Conservation (phyloP, 202 grass and related monocot genomes). For the Zizania palustris region DNA sequence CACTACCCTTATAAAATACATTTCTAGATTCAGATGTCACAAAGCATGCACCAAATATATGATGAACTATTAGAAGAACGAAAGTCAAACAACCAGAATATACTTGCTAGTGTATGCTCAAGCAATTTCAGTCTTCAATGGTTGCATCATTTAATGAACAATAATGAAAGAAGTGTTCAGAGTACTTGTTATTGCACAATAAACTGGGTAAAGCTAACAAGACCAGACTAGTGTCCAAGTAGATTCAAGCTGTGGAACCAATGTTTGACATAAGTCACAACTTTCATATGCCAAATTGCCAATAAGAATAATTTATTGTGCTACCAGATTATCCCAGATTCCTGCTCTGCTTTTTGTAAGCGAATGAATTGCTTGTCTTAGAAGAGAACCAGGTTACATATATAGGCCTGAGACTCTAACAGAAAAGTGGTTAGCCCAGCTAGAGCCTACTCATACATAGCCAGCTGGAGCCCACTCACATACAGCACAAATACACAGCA, state of each 20-base stretch:
- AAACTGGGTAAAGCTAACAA: not conserved
- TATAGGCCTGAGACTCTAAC: no score
- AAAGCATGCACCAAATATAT: conserved; percentile 30
- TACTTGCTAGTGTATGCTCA: conserved; percentile 21
- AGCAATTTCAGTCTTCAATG: conserved; percentile 3
- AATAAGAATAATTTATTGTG: conserved; percentile 1
- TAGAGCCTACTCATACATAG: no score
- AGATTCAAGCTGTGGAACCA: conserved; percentile 14
- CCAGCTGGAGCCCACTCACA: no score
- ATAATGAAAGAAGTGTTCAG: no score
- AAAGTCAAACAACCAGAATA: not conserved
- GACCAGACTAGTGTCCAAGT: not conserved
- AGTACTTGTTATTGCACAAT: conserved; percentile 17
- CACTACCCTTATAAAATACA: conserved; percentile 27
- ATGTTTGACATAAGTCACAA: conserved; percentile 22
- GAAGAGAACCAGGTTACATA: no score
- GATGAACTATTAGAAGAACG: conserved; percentile 6
- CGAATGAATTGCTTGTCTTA: no score
- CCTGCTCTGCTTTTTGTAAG: not conserved
- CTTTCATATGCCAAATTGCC: not conserved
- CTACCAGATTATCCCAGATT: conserved; percentile 2
- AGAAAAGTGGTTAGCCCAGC: no score
- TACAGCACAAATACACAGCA: no score
- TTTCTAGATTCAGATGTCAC: conserved; percentile 11
- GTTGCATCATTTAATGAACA: conserved; percentile 6